Base-by-base conservation (phyloP, 2,329 filamentous ascomycete genomes). In the Exophiala lecanii-corni region DNA sequence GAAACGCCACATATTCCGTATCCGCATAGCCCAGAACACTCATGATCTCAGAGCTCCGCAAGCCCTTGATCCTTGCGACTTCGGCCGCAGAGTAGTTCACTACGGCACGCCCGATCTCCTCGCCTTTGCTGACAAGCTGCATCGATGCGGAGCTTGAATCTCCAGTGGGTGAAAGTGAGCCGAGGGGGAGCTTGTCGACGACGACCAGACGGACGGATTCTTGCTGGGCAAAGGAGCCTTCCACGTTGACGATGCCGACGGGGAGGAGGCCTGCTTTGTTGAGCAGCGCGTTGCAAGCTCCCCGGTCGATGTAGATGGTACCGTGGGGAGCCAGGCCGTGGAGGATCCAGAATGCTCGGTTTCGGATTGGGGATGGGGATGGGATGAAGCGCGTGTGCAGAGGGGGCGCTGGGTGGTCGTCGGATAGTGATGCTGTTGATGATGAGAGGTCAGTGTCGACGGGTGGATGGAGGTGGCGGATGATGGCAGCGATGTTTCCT, bases 271-370 rank as follows among this genome's bases (percentile, higher is more conserved):
- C 87, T 0, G 89, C 89, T 68, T 94, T 94, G 59, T 82, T 81
- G 12, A 81, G 70, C 2, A 97, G 75, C 1, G 91, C 92, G 23
- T 75, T 72, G 66, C 89, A 82, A 3, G 91, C 91, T 31, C 92
- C 92, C n/a, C 79, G 71, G 69, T 98, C 92, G 56, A 98, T 94
- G 68, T 87, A 97, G 18, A 98, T 62, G 2, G 84, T 94, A 10
- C 92, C 92, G 58, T 94, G 89, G 0, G 92, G 88, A 17, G 83
- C 82, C 9, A 96, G 79, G 7, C 91, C 92, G 65, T 98, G 88
- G 0, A 97, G 75, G 36, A 98, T 82, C 92, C 92, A 98, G 74
- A 98, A 97, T 61, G 92, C 89, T 49, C 91, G 84, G 62, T 96
- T 92, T 43, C 88, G 82, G 47, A 97, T 92, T 1, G 91, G 89